These are phyloP conservation scores for Aspergillus coremiiformis DNA, from an alignment of 495 filamentous ascomycete species.

Conservation along the genomic window DNA sequence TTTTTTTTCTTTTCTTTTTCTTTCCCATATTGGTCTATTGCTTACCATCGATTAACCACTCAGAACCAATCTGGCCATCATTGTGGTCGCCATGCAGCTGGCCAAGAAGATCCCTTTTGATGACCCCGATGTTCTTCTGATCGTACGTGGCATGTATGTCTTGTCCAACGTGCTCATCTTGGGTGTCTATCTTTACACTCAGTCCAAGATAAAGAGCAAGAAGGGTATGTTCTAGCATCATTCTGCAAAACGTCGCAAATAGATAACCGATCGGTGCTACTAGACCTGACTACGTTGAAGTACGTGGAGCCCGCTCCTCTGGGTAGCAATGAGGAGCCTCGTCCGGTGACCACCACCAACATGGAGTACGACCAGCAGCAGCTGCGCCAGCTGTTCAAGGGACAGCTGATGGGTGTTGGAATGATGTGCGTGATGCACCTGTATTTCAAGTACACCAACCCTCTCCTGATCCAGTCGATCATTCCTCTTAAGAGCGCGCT, in stretches of 20 bases:
- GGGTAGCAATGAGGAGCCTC: constrained; percentile 86
- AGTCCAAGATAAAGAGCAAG: constrained; percentile 79
- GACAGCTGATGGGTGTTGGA: constrained; percentile 85
- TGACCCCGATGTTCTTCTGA: constrained; percentile 74
- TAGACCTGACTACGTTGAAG: constrained; percentile 95
- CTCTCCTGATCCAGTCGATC: constrained; percentile 95
- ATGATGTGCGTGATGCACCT: constrained; percentile 99
- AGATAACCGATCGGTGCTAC: not conserved
- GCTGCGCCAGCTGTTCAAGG: constrained; percentile 72
- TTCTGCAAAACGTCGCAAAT: not conserved
- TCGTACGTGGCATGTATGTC: constrained; percentile 75
- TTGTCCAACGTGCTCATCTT: constrained; percentile 85
- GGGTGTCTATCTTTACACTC: constrained; percentile 73
- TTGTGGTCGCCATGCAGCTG: constrained; percentile 95
- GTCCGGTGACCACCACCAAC: constrained; percentile 91
- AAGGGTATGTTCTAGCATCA: constrained; percentile 56
- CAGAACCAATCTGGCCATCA: constrained; percentile 89
- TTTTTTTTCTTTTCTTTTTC: too few species aligned
- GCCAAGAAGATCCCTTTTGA: constrained; percentile 95
- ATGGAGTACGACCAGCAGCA: constrained; percentile 86
- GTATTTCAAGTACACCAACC: constrained; percentile 99
- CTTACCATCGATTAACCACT: constrained; percentile 8
- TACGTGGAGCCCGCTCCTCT: constrained; percentile 93
- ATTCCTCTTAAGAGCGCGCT: constrained; percentile 93
- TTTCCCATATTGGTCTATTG: not conserved